These are phyloP conservation scores for Alternaria tenuissima DNA, from an alignment of 2,329 filamentous ascomycete species.

Conservation along the genomic window DNA sequence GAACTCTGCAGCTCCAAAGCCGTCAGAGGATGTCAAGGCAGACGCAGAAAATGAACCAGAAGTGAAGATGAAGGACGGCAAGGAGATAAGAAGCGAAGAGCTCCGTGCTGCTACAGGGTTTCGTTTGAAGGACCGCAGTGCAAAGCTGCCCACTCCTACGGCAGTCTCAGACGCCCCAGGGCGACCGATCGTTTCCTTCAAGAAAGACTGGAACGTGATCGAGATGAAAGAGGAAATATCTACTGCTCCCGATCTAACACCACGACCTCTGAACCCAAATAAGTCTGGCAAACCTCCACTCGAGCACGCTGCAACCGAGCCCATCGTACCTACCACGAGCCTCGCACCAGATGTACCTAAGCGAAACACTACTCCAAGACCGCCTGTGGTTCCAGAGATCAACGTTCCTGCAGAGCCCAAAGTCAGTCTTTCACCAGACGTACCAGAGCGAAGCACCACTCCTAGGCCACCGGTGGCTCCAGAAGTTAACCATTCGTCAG, in stretches of 20 bases:
- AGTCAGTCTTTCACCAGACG: constrained; percentile 59
- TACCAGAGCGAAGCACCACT: constrained; percentile 26
- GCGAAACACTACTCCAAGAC: constrained; percentile 22
- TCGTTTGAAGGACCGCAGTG: constrained; percentile 83
- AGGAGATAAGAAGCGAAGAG: constrained; percentile 86
- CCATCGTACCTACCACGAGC: constrained; percentile 60
- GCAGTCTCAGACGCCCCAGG: constrained; percentile 90
- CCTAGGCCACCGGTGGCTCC: constrained; percentile 36
- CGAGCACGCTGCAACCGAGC: constrained; percentile 53
- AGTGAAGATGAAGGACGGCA: constrained; percentile 74
- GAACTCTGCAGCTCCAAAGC: constrained; percentile 61
- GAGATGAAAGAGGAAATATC: constrained; percentile 68
- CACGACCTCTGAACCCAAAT: constrained; percentile 28
- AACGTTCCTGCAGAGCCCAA: constrained; percentile 53
- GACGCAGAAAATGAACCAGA: constrained; percentile 45
- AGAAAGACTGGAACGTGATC: constrained; percentile 80
- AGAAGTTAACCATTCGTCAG: constrained; percentile 40
- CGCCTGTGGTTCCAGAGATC: constrained; percentile 43
- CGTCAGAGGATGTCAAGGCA: constrained; percentile 35
- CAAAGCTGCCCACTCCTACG: constrained; percentile 85
- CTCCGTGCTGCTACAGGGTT: constrained; percentile 92
- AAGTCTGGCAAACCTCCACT: constrained; percentile 37
- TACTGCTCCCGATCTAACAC: constrained; percentile 28
- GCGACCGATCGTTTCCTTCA: constrained; percentile 96
- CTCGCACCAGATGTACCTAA: constrained; percentile 51